Evolutionary conservation across 2,329 filamentous ascomycete genomes (phyloP).

Genomic region (Penicillium sp.): DNA sequence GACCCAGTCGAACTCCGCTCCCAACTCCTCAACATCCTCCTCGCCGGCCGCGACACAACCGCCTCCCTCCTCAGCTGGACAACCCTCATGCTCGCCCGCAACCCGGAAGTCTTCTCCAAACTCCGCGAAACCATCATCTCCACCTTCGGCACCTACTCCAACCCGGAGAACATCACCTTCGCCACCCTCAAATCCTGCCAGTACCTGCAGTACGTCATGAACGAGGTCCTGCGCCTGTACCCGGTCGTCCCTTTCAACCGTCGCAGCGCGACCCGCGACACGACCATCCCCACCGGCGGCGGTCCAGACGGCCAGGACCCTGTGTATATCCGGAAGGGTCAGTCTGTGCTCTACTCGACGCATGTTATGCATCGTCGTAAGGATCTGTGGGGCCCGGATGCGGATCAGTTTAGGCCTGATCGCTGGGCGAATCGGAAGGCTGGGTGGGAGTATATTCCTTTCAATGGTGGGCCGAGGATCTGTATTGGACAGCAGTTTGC

Average conservation of each 20-base stretch:
- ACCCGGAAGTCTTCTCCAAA: slow-evolving; percentile 36
- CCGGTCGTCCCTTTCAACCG: slow-evolving; percentile 48
- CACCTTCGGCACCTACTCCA: slow-evolving; percentile 40
- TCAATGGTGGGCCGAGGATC: slow-evolving; percentile 70
- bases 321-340: slow-evolving; percentile 63
- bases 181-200: slow-evolving; percentile 41
- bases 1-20: slow-evolving; percentile 49
- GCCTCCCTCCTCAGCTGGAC: slow-evolving; percentile 46
- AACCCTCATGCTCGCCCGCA: slow-evolving; percentile 44
- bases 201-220: slow-evolving; percentile 38
- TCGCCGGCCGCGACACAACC: slow-evolving; percentile 55
- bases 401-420: slow-evolving; percentile 59
- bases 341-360: slow-evolving; percentile 62
- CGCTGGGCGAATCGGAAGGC: slow-evolving; percentile 64
- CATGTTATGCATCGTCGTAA: slow-evolving; percentile 69
- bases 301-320: slow-evolving; percentile 59
- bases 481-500: slow-evolving; percentile 81
- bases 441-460: slow-evolving; percentile 69
- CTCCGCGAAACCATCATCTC: slow-evolving; percentile 34
- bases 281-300: slow-evolving; percentile 51
- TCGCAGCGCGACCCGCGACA: slow-evolving; percentile 40
- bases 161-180: slow-evolving; percentile 44
- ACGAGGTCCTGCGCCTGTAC: slow-evolving; percentile 45
- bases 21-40: slow-evolving; percentile 51
- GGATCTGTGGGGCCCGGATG: slow-evolving; percentile 48